Evolutionary conservation across 345 rosid genomes (phyloP).

Genomic region (Balakata baccata): DNA sequence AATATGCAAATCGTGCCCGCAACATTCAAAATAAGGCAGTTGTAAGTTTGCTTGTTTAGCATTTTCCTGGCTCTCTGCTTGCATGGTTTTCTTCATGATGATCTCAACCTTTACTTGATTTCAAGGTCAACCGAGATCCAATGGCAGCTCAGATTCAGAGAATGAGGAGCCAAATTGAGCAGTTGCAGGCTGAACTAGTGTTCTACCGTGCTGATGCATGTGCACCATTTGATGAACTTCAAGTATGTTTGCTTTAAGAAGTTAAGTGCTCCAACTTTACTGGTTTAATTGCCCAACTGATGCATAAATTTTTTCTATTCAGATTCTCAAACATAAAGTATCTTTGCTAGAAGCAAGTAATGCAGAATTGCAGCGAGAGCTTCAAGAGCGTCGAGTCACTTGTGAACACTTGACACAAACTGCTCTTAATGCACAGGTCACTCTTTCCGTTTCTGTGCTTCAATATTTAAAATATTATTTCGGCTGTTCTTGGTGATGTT

Average conservation of each 20-base stretch:
- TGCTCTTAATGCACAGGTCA: conserved; percentile 88
- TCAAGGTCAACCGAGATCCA: conserved; percentile 88
- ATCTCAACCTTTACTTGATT: background rate
- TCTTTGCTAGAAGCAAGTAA: conserved; percentile 88
- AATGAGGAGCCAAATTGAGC: conserved; percentile 95
- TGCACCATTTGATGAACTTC: conserved; percentile 78
- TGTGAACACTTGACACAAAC: conserved; percentile 71
- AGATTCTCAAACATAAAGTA: conserved; percentile 85
- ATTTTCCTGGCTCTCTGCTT: background rate
- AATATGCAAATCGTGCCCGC: conserved; percentile 97
- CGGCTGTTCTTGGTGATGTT: background rate
- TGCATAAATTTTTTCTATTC: conserved; percentile 9
- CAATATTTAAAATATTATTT: background rate
- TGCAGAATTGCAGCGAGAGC: conserved; percentile 66
- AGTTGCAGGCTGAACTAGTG: conserved; percentile 75
- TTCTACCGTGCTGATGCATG: conserved; percentile 69
- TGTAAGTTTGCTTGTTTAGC: conserved; percentile 40
- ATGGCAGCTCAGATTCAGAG: conserved; percentile 71
- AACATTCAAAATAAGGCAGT: conserved; percentile 96
- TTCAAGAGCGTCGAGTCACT: conserved; percentile 59
- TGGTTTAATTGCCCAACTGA: conserved; percentile 19
- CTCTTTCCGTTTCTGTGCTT: conserved; percentile 9
- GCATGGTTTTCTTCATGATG: background rate
- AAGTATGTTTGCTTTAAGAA: conserved; percentile 40
- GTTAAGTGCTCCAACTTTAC: background rate